phyloP scores from a whole-genome alignment of 352 stramenopile species.

The Pythium coloratum region DNA sequence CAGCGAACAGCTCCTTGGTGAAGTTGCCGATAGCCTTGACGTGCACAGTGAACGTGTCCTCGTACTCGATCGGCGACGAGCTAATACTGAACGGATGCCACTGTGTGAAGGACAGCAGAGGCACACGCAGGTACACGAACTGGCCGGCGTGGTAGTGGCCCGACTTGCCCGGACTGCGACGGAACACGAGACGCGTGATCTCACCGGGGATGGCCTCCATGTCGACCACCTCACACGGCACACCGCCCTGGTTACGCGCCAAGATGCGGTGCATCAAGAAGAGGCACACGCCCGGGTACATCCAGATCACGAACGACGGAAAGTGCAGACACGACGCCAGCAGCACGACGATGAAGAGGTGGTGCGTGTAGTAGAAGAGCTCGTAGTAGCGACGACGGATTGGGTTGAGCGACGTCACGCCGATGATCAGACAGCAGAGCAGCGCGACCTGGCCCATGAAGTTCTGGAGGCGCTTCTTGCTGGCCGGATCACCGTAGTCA shows the following conservation, averaged over 20 bases:
- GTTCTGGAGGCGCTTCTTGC: slow-evolving; percentile 69
- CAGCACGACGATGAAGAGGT: slow-evolving; percentile 85
- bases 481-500: slow-evolving; percentile 55
- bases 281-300: slow-evolving; percentile 77
- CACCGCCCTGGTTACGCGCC: slow-evolving; percentile 60
- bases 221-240: slow-evolving; percentile 77
- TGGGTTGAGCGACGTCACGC: slow-evolving; percentile 64
- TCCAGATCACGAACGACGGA: slow-evolving; percentile 80
- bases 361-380: slow-evolving; percentile 88
- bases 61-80: slow-evolving; percentile 81
- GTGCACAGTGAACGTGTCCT: slow-evolving; percentile 84
- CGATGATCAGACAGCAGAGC: slow-evolving; percentile 72
- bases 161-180: slow-evolving; percentile 65
- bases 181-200: slow-evolving; percentile 82
- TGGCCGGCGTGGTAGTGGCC: slow-evolving; percentile 82
- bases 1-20: slow-evolving; percentile 71
- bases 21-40: slow-evolving; percentile 78
- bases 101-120: slow-evolving; percentile 67
- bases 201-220: slow-evolving; percentile 81
- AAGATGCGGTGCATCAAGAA: slow-evolving; percentile 85
- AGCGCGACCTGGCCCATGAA: slow-evolving; percentile 74
- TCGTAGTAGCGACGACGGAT: slow-evolving; percentile 82
- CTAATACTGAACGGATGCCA: slow-evolving; percentile 89
- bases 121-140: slow-evolving; percentile 78
- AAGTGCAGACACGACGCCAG: slow-evolving; percentile 71